These are phyloP conservation scores for Ustilago lituana DNA, from an alignment of 1,284 basidiomycete genomes.

Conservation along the genomic window DNA sequence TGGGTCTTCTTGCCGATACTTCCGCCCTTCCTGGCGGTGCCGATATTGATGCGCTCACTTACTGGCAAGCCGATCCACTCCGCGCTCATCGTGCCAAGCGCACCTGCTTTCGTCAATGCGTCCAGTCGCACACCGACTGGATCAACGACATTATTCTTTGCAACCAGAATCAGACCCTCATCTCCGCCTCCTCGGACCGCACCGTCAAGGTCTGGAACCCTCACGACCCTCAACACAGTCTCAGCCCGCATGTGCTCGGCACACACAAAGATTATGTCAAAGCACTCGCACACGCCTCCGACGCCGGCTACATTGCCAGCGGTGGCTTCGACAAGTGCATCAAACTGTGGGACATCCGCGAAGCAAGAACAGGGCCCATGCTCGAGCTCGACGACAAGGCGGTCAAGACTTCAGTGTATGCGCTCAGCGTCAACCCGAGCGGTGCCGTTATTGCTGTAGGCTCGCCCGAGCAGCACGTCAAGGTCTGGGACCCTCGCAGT, in stretches of 20 bases:
- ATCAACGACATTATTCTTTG: conserved; percentile 93
- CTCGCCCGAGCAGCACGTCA: conserved; percentile 86
- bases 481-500: conserved; percentile 88
- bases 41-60: conserved; percentile 16
- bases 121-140: conserved; percentile 78
- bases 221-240: conserved; percentile 74
- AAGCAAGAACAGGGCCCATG: conserved; percentile 57
- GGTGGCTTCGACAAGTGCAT: conserved; percentile 93
- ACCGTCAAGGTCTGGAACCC: conserved; percentile 94
- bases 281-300: conserved; percentile 70
- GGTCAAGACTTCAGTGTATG: conserved; percentile 63
- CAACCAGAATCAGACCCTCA: conserved; percentile 90
- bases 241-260: conserved; percentile 78
- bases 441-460: conserved; percentile 87
- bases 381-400: conserved; percentile 48
- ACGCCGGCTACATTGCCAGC: conserved; percentile 73
- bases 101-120: conserved; percentile 52
- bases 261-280: conserved; percentile 91
- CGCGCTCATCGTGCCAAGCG: conserved; percentile 24
- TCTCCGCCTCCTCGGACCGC: conserved; percentile 95
- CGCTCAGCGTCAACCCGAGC: conserved; percentile 72
- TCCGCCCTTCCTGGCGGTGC: conserved; percentile 12
- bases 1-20: conserved; percentile 27
- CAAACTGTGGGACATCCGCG: conserved; percentile 80
- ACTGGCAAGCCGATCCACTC: conserved; percentile 49